Evolutionary conservation across 352 stramenopile genomes (phyloP).

Genomic region (Phytophthora foliorum): DNA sequence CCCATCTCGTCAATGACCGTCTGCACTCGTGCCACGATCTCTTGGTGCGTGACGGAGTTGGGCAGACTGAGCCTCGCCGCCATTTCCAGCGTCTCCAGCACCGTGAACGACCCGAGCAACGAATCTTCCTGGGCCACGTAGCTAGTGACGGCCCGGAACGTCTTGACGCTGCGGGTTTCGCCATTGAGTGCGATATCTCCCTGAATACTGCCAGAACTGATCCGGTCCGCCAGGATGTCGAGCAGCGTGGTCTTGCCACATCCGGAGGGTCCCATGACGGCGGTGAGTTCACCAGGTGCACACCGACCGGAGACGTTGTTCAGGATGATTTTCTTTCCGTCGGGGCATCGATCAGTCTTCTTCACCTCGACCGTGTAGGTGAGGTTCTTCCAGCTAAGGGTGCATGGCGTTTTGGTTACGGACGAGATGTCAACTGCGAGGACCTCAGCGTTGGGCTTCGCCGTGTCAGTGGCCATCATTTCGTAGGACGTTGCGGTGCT

Average conservation of each 20-base stretch:
- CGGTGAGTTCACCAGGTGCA: conserved; percentile 64
- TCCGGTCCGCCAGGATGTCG: conserved; percentile 66
- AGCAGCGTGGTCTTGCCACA: conserved; percentile 74
- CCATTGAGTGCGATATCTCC: conserved; percentile 62
- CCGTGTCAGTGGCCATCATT: not conserved
- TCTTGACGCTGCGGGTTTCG: conserved; percentile 39
- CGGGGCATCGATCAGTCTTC: conserved; percentile 19
- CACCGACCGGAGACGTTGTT: conserved; percentile 63
- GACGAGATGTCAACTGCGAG: conserved; percentile 6
- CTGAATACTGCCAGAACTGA: conserved; percentile 42
- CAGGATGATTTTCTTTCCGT: conserved; percentile 58
- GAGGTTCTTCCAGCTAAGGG: conserved; percentile 33
- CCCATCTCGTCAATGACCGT: conserved; percentile 75
- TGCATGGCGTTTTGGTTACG: conserved; percentile 24
- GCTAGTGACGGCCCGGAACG: conserved; percentile 54
- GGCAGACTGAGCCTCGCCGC: conserved; percentile 64
- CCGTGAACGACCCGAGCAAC: conserved; percentile 71
- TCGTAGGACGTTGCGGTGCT: conserved; percentile 24
- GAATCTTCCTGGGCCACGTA: conserved; percentile 74
- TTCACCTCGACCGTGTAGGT: conserved; percentile 30
- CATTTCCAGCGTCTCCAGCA: conserved; percentile 75
- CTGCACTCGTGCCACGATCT: conserved; percentile 62
- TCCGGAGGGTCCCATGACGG: conserved; percentile 70
- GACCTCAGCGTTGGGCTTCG: not conserved
- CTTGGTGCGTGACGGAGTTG: conserved; percentile 40